These are phyloP conservation scores for Xylaria scruposa DNA, from an alignment of 495 filamentous ascomycete species.

Conservation along the genomic window DNA sequence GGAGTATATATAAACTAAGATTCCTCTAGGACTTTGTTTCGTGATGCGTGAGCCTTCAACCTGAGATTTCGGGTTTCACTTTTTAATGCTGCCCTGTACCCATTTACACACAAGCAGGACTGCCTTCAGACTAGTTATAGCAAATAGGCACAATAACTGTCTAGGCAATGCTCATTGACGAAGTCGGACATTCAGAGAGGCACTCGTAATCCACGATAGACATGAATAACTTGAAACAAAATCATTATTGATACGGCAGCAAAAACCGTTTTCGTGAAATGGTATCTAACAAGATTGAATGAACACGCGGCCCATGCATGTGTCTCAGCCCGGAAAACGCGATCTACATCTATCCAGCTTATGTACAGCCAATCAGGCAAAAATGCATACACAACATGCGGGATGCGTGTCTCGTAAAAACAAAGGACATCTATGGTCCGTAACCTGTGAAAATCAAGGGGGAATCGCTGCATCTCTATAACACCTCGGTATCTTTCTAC, in stretches of 20 bases:
- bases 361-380: slow-evolving; percentile 25
- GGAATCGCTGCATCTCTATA: slow-evolving; percentile 24
- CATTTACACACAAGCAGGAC: background rate
- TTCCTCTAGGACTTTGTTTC: background rate
- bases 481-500: slow-evolving; percentile 25
- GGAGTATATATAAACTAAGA: background rate
- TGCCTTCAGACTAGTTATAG: background rate
- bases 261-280: background rate
- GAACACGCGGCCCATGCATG: background rate
- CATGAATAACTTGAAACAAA: background rate
- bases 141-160: background rate
- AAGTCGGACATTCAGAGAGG: background rate
- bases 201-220: background rate
- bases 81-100: background rate
- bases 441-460: slow-evolving; percentile 27
- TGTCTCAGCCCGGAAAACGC: background rate
- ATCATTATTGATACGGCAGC: slow-evolving; percentile 11
- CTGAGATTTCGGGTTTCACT: background rate
- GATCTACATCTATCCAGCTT: slow-evolving; percentile 22
- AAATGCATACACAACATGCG: slow-evolving; percentile 24
- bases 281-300: slow-evolving; percentile 8
- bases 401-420: slow-evolving; percentile 24
- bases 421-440: slow-evolving; percentile 19
- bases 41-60: background rate
- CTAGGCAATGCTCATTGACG: background rate